A percentile compares a stretch with the other conserved stretches of the same genome.
phyloP scores from a whole-genome alignment of 306 rosid genomes.

The Oemleria cerasiformis region DNA sequence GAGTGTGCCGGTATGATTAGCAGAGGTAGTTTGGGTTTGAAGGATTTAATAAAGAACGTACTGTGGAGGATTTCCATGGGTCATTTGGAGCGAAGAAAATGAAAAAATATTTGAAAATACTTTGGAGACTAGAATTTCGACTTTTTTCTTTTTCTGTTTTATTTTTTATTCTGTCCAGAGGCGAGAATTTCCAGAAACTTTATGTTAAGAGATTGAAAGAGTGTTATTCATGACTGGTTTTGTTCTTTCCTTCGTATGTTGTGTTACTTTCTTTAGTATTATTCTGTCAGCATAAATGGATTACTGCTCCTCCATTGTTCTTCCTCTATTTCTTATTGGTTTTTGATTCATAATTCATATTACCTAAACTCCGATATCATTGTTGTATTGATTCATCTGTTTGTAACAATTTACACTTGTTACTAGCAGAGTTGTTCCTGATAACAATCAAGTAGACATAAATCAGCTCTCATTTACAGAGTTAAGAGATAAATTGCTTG shows the following conservation, averaged over 20 bases:
- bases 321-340: constrained; percentile 1
- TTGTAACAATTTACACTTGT: constrained; percentile 18
- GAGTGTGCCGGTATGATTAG: too few species aligned
- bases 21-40: too few species aligned
- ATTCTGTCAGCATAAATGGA: background rate
- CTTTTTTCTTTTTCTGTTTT: too few species aligned
- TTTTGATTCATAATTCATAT: constrained; percentile 2
- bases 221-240: background rate
- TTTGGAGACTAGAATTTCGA: too few species aligned
- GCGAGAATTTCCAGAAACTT: too few species aligned
- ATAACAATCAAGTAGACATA: constrained; percentile 43
- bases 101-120: too few species aligned
- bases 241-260: background rate
- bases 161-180: too few species aligned
- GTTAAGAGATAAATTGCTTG: constrained; percentile 80
- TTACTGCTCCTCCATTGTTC: background rate
- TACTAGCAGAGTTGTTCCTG: constrained; percentile 53
- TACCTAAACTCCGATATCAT: constrained; percentile 4
- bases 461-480: constrained; percentile 88
- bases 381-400: constrained; percentile 21
- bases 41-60: too few species aligned
- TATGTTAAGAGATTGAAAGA: too few species aligned
- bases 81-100: too few species aligned
- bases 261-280: background rate
- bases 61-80: too few species aligned